A percentile compares a stretch with the other conserved stretches of the same genome.
These are phyloP conservation scores for Hyphopichia buzzinii DNA, from an alignment of 1,139 yeast genomes.

Conservation along the genomic window DNA sequence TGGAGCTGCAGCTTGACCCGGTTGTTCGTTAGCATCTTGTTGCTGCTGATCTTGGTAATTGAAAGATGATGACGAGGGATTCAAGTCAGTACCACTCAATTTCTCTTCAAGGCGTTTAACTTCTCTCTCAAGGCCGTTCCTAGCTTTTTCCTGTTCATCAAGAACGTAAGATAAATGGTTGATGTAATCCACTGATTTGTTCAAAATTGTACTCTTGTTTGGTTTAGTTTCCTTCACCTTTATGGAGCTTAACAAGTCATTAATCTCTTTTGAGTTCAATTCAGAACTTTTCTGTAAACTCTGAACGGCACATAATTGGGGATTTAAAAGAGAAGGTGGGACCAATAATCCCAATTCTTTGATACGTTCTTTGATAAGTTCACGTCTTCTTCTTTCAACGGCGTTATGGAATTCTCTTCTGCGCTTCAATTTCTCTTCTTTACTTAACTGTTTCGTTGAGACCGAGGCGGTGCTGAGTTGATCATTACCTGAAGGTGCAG, in stretches of 20 bases:
- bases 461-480: constrained; percentile 9
- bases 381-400: constrained; percentile 77
- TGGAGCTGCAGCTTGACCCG: not conserved
- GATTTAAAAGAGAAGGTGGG: constrained; percentile 65
- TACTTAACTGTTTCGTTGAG: constrained; percentile 50
- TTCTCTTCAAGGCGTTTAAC: constrained; percentile 12
- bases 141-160: constrained; percentile 32
- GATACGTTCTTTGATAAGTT: constrained; percentile 71
- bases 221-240: constrained; percentile 67
- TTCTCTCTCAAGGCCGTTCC: constrained; percentile 17
- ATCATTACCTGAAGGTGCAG: constrained; percentile 6
- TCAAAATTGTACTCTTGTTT: constrained; percentile 66
- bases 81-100: not conserved
- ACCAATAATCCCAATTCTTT: constrained; percentile 69
- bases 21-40: not conserved
- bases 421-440: constrained; percentile 67
- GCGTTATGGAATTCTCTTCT: constrained; percentile 80
- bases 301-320: constrained; percentile 47
- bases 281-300: constrained; percentile 39
- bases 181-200: constrained; percentile 68
- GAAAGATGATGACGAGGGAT: not conserved
- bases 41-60: not conserved
- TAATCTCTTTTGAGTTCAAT: constrained; percentile 32
- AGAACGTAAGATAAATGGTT: constrained; percentile 49
- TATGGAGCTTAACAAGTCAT: constrained; percentile 36